phyloP scores from a whole-genome alignment of 2,329 filamentous ascomycete genomes.

The Orbilia brochopaga region DNA sequence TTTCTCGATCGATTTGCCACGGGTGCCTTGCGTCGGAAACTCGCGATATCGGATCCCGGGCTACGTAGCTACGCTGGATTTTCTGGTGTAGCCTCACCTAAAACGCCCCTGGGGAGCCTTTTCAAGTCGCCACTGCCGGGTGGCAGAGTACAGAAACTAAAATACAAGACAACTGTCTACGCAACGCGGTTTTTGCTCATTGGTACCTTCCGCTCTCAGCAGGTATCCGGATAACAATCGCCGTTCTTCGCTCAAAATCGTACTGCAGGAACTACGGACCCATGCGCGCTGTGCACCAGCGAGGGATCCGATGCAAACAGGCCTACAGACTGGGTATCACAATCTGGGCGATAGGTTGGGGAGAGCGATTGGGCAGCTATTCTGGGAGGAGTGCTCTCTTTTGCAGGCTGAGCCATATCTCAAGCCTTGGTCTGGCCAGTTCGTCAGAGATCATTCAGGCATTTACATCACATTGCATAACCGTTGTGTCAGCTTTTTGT shows the following conservation, averaged over 20 bases:
- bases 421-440: conserved; percentile 16
- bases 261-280: conserved; percentile 15
- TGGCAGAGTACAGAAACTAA: conserved; percentile 46
- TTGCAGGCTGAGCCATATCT: conserved; percentile 15
- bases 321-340: conserved; percentile 18
- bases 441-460: too few relatives aligned
- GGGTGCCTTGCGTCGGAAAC: conserved; percentile 41
- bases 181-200: conserved; percentile 14
- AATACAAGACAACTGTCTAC: conserved; percentile 32
- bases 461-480: too few relatives aligned
- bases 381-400: conserved; percentile 5
- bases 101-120: conserved; percentile 32
- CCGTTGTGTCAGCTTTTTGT: conserved; percentile 38
- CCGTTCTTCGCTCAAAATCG: conserved; percentile 30
- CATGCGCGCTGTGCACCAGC: conserved; percentile 20
- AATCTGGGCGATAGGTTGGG: not conserved
- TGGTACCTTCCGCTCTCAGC: conserved; percentile 47
- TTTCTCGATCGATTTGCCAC: conserved; percentile 31
- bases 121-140: conserved; percentile 36
- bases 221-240: conserved; percentile 37
- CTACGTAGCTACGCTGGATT: conserved; percentile 13
- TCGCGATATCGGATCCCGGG: conserved; percentile 38
- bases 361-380: conserved; percentile 14
- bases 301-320: conserved; percentile 2
- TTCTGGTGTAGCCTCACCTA: conserved; percentile 35